Evolutionary conservation across 192 early-diverging fungal species (phyloP).

Genomic region (Geranomyces variabilis): DNA sequence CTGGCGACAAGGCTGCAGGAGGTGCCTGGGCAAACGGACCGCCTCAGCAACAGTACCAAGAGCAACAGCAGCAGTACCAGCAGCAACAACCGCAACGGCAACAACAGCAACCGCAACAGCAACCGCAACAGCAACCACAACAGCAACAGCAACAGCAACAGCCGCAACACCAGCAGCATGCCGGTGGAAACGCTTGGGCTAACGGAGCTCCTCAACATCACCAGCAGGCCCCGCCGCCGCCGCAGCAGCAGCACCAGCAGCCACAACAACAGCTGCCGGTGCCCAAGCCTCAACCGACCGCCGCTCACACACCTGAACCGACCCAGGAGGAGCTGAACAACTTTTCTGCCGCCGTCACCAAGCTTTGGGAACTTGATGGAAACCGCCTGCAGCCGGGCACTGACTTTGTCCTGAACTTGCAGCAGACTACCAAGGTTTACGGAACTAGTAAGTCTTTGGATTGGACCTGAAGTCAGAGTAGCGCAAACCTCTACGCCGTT

Average conservation of each 20-base stretch:
- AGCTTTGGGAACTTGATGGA: conserved; percentile 40
- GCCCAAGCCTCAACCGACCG: neutral
- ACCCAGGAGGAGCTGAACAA: conserved; percentile 29
- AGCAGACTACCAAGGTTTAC: conserved; percentile 32
- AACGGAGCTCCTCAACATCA: conserved; percentile 15
- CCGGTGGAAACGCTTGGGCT: neutral
- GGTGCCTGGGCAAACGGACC: neutral
- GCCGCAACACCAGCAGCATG: conserved; percentile 7
- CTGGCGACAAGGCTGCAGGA: too few relatives aligned
- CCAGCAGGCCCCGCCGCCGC: conserved; percentile 8
- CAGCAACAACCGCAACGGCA: conserved; percentile 20
- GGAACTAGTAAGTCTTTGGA: conserved; percentile 14
- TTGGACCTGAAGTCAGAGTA: neutral
- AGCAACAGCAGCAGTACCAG: neutral
- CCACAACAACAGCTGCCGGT: neutral
- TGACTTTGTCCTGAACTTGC: conserved; percentile 39
- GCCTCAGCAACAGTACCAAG: neutral
- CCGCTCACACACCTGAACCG: conserved; percentile 8
- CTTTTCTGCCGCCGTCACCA: conserved; percentile 20
- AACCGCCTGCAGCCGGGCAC: conserved; percentile 38
- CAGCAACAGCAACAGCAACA: neutral
- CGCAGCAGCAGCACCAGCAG: conserved; percentile 13
- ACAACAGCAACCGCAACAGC: conserved; percentile 5
- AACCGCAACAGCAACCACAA: neutral
- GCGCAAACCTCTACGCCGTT: neutral